Base-by-base conservation (phyloP, 148 eudicot genomes). In the Oxyria digyna region DNA sequence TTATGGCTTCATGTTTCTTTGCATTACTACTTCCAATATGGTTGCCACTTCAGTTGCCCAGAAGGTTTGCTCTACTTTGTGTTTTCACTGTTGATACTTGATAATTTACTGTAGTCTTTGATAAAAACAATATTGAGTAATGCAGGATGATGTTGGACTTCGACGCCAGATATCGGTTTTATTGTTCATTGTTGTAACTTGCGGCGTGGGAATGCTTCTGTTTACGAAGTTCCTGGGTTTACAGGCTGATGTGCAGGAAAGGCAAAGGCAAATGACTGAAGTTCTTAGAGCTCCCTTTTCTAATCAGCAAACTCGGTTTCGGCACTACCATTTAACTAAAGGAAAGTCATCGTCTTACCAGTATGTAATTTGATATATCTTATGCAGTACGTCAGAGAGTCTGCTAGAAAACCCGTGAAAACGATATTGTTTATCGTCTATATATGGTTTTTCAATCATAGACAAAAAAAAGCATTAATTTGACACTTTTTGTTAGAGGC, bases 261-360 rank as follows among this genome's bases (percentile, higher is more conserved):
- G 98, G 98, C 55, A 94, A 94, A 81, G 98, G 90, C 98, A 29
- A 94, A 88, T 81, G 98, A 94, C 79, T 94, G 82, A 89, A 66
- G n/a, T n/a, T n/a, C n/a, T n/a, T n/a, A n/a, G n/a, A n/a, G n/a
- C n/a, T n/a, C n/a, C n/a, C n/a, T n/a, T n/a, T 20, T 59, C 37
- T 0, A 38, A 14, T 59, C 65, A 4, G 14, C 37, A 5, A n/a
- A n/a, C n/a, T n/a, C n/a, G n/a, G n/a, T n/a, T n/a, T n/a, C n/a
- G n/a, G n/a, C n/a, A n/a, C n/a, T n/a, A n/a, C n/a, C n/a, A n/a
- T n/a, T n/a, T n/a, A n/a, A 27, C 13, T 6, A 59, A 14, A 37
- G 15, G n/a, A n/a, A n/a, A 8, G 6, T 14, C 21, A 5, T 59
- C 20, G 18, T 29, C 14, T 59, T 1, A 29, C 20, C 13, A 59